phyloP scores from a whole-genome alignment of 805 yeast species.

The Naumovozyma dairenensis region DNA sequence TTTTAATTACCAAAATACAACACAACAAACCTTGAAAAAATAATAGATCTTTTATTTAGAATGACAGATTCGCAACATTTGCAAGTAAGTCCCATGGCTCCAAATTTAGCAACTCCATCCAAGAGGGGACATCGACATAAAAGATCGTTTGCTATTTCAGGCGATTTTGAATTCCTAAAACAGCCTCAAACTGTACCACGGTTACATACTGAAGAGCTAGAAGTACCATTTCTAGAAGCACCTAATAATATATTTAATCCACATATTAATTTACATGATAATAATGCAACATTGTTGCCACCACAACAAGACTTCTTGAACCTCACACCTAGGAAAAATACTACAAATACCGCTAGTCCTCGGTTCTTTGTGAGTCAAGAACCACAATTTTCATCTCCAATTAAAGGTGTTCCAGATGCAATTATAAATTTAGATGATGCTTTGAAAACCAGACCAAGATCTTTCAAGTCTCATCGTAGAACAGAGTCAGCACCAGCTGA shows the following conservation, averaged over 20 bases:
- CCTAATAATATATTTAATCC: too few relatives aligned
- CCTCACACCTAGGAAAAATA: constrained; percentile 1
- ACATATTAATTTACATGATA: not conserved
- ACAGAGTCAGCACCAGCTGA: constrained; percentile 50
- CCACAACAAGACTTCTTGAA: constrained; percentile 1
- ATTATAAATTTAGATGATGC: constrained; percentile 49
- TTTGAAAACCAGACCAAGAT: constrained; percentile 30
- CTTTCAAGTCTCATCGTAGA: constrained; percentile 36
- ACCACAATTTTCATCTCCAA: constrained; percentile 22
- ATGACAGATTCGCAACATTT: constrained; percentile 17
- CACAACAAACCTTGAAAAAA: too few relatives aligned
- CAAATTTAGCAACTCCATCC: constrained; percentile 21
- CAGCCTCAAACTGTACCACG: constrained; percentile 14
- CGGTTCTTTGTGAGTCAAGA: constrained; percentile 27
- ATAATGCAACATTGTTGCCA: not conserved
- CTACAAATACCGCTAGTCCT: constrained; percentile 14
- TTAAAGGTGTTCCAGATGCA: constrained; percentile 40
- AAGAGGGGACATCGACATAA: constrained; percentile 65
- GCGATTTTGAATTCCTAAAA: constrained; percentile 56
- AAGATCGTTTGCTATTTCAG: constrained; percentile 81
- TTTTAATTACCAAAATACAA: too few relatives aligned
- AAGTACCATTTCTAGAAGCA: too few relatives aligned
- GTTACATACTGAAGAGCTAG: not conserved
- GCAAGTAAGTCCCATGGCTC: constrained; percentile 7
- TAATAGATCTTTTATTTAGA: too few relatives aligned